Conservation (phyloP, 2,329 filamentous ascomycete genomes). For the Diaporthe batatas region DNA sequence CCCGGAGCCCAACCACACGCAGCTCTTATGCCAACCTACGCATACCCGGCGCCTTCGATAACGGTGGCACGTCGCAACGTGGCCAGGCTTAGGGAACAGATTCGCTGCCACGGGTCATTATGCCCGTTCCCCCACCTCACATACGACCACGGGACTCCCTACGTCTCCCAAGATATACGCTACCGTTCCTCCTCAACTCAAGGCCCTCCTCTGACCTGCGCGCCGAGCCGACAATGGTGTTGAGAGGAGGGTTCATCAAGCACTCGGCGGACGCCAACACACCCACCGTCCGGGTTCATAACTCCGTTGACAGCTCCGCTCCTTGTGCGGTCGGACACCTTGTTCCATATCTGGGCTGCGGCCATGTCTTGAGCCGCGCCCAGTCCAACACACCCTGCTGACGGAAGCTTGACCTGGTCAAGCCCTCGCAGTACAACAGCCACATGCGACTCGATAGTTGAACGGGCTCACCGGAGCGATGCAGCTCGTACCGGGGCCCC, state of each 20-base stretch:
- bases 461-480: background rate
- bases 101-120: background rate
- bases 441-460: background rate
- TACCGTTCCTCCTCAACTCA: background rate
- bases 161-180: slow-evolving; percentile 1
- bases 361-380: background rate
- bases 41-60: slow-evolving; percentile 39
- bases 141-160: background rate
- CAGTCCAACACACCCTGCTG: background rate
- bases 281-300: background rate
- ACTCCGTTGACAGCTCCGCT: background rate
- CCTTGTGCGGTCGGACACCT: background rate
- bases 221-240: background rate
- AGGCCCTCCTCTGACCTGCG: background rate
- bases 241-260: background rate
- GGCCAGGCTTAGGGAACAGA: slow-evolving; percentile 34
- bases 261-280: background rate
- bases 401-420: background rate
- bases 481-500: background rate
- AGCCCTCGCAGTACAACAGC: background rate
- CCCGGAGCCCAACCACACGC: slow-evolving; percentile 27
- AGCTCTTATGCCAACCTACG: slow-evolving; percentile 36
- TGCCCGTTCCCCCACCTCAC: slow-evolving; percentile 22
- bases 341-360: background rate
- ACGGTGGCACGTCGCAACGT: slow-evolving; percentile 36